Evolutionary conservation across 495 filamentous ascomycete genomes (phyloP).

Genomic region (Evernia prunastri): DNA sequence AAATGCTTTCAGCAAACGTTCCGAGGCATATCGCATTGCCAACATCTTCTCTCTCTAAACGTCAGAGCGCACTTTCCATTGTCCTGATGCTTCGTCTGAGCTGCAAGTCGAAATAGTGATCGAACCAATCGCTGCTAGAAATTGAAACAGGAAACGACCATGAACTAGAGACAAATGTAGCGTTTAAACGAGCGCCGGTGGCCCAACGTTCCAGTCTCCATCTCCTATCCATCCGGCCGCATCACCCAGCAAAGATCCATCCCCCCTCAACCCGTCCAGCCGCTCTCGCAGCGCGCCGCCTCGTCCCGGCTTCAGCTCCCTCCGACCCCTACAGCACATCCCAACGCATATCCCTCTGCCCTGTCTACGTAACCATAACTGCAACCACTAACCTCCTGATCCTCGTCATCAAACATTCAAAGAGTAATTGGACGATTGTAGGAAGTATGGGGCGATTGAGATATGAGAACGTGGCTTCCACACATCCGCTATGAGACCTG

Average conservation of each 20-base stretch:
- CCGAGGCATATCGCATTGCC: neutral
- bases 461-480: neutral
- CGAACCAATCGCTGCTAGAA: neutral
- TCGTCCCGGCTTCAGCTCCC: no score
- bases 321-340: neutral
- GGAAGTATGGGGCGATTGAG: neutral
- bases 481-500: neutral
- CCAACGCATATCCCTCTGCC: no score
- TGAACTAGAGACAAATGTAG: neutral
- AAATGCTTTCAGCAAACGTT: no score
- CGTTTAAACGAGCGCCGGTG: neutral
- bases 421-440: no score
- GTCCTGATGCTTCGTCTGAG: neutral
- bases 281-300: no score
- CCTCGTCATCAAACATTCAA: slow-evolving; percentile 6
- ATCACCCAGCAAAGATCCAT: neutral
- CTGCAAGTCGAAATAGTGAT: neutral
- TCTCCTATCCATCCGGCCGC: neutral
- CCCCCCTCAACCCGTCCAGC: no score
- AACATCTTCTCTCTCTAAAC: no score
- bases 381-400: neutral
- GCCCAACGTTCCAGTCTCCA: neutral
- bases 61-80: no score
- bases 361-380: slow-evolving; percentile 4
- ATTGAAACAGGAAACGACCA: neutral